Conservation (phyloP, 2,329 filamentous ascomycete species). For the Talaromyces piceae region DNA sequence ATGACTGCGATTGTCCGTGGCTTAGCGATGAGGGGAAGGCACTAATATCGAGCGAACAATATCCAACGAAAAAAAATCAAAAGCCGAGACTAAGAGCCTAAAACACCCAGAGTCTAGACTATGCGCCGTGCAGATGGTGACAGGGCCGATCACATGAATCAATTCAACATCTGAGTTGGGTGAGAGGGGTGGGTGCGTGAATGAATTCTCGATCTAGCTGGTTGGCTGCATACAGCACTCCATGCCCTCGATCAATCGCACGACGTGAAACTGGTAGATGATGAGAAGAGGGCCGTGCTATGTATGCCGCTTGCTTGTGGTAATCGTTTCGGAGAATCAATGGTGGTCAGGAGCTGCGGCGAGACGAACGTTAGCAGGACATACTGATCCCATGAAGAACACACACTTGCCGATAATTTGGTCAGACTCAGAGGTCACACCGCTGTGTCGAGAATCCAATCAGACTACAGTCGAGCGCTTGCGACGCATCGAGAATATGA, state of each 20-base stretch:
- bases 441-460: background rate
- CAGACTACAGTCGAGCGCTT: background rate
- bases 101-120: background rate
- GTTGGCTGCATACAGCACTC: conserved; percentile 14
- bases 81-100: too few species aligned
- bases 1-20: too few species aligned
- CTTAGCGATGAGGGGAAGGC: conserved; percentile 4
- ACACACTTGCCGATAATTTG: background rate
- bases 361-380: background rate
- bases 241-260: conserved; percentile 14
- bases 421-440: background rate
- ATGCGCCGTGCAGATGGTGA: background rate
- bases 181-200: conserved; percentile 4
- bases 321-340: background rate
- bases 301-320: background rate
- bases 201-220: conserved; percentile 14
- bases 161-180: background rate
- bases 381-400: background rate
- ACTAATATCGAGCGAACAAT: background rate
- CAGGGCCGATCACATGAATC: background rate
- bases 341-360: background rate
- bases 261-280: background rate
- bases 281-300: background rate
- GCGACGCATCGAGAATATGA: background rate
- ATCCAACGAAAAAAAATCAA: too few species aligned